These are phyloP conservation scores for Ilyonectria robusta DNA, from an alignment of 2,329 filamentous ascomycete genomes.

Conservation along the genomic window DNA sequence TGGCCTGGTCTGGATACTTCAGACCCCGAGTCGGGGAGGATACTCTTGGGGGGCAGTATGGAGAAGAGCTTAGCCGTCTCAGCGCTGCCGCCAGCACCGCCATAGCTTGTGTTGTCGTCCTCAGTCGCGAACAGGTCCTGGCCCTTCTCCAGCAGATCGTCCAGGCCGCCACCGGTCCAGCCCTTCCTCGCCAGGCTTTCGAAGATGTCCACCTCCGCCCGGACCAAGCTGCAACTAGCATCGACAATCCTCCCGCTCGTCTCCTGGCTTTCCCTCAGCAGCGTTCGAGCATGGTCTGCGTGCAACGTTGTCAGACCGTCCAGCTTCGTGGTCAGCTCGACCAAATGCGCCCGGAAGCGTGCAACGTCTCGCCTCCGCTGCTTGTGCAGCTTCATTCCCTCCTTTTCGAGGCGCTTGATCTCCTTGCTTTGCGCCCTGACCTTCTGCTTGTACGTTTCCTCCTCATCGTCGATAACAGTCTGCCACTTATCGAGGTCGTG, in stretches of 20 bases:
- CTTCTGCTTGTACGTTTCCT: conserved; percentile 70
- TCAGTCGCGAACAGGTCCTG: conserved; percentile 71
- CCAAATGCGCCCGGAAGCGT: conserved; percentile 73
- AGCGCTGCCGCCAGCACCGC: conserved; percentile 52
- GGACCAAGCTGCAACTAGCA: conserved; percentile 74
- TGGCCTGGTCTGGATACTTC: conserved; percentile 56
- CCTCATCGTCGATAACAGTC: conserved; percentile 74
- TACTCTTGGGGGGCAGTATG: conserved; percentile 75
- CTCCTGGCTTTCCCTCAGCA: conserved; percentile 76
- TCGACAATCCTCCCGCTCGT: conserved; percentile 74
- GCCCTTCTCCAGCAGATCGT: conserved; percentile 75
- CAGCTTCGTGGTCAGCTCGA: conserved; percentile 72
- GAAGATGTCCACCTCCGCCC: conserved; percentile 79
- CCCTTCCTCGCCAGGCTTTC: conserved; percentile 77
- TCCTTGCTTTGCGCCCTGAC: conserved; percentile 70
- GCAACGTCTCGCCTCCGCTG: conserved; percentile 73
- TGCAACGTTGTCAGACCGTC: conserved; percentile 75
- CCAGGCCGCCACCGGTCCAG: conserved; percentile 76
- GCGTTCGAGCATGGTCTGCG: conserved; percentile 70
- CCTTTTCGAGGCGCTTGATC: conserved; percentile 75
- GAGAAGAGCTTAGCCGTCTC: conserved; percentile 70
- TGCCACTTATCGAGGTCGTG: conserved; percentile 78
- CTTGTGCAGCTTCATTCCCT: conserved; percentile 74
- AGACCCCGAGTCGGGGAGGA: conserved; percentile 67
- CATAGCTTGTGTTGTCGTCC: conserved; percentile 51